Base-by-base conservation (phyloP, 176 grass and related monocot genomes). In the Musa beccarii region DNA sequence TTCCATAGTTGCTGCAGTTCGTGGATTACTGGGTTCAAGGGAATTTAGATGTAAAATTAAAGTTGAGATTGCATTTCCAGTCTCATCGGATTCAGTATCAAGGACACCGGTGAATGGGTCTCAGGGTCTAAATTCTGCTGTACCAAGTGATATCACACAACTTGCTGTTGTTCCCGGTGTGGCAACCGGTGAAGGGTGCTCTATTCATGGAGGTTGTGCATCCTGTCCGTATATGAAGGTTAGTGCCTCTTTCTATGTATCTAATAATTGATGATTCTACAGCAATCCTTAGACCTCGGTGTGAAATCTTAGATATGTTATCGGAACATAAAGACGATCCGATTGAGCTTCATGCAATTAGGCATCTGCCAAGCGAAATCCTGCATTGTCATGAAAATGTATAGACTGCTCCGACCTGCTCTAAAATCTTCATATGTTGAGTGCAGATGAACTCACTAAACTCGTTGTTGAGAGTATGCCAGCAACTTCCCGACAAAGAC, bases 171-270 rank as follows among this genome's bases (percentile, higher is more conserved):
- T 96, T 43, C 92, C 92, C 85, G 92, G 92, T 81, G 86, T 96
- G 75, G 77, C 67, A 75, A 80, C 84, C 83, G 84, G 82, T 77
- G 92, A 96, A 87, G 92, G 92, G 76, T 96, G 92, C 75, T 96
- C 92, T 77, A 92, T 96, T 77, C 89, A 96, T 78, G 92, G 92
- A 11, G 92, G 92, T 21, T 96, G 92, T 75, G 89, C 92, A 10
- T 96, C 89, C 14, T 96, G 92, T 82, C 92, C 92, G 54, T 96
- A 96, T 80, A 96, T 96, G 92, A 96, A 96, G 92, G 92, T 96
- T 54, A 56, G 70, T 55, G 19, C 1, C 49, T 52, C 24, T 61
- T 76, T 63, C 9, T 17, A 19, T 61, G 13, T 52, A 52, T 22
- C 54, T 17, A 7, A 53, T 53, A 52, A 55, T 9, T 51, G 13